Evolutionary conservation across 2,329 filamentous ascomycete genomes (phyloP), one percentile per base, ranked within the genome.

Genomic region (Penicillium hesseltinei): DNA sequence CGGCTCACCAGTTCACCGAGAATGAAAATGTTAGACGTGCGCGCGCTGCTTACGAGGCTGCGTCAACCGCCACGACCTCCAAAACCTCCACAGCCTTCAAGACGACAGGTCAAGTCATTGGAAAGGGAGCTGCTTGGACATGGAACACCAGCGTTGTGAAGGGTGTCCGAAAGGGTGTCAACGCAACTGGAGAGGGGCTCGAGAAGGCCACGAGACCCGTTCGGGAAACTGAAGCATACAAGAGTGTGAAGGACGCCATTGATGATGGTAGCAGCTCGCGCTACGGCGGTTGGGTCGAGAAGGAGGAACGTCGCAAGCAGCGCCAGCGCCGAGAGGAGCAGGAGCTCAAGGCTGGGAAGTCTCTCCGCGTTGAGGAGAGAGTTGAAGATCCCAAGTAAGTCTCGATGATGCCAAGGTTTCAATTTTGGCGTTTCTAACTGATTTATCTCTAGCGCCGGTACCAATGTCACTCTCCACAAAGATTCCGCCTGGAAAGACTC

Each of bases 401-500:
- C 51, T 44, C 29, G 9, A 45, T 58, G 11, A 31, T 29, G 40
- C 35, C 44, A 35, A n/a, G 9, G 5, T 45, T 7, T 43, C 39
- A 21, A 59, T 66, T 57, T 70, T 54, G 38, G 48, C 23, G 8
- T 54, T 50, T 68, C 73, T 77, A 71, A 79, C 63, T 52, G 52
- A 63, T 39, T 51, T 15, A 38, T 50, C 38, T 44, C 21, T 21
- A 97, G 94, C 57, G 94, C 94, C 58, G 94, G 94, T 59, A 96
- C 92, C 56, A 95, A 96, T 71, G 81, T 99, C 48, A 97, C 93
- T 0, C 75, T 99, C 0, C 94, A 99, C 82, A 99, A 99, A 78
- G 94, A 99, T 67, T 88, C 94, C 15, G 90, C 90, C 23, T 97
- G 93, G 91, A 97, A 96, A 78, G 93, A 97, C 75, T 91, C 92